These are phyloP conservation scores for Penicillium polonicum DNA, from an alignment of 2,329 filamentous ascomycete genomes.

Conservation along the genomic window DNA sequence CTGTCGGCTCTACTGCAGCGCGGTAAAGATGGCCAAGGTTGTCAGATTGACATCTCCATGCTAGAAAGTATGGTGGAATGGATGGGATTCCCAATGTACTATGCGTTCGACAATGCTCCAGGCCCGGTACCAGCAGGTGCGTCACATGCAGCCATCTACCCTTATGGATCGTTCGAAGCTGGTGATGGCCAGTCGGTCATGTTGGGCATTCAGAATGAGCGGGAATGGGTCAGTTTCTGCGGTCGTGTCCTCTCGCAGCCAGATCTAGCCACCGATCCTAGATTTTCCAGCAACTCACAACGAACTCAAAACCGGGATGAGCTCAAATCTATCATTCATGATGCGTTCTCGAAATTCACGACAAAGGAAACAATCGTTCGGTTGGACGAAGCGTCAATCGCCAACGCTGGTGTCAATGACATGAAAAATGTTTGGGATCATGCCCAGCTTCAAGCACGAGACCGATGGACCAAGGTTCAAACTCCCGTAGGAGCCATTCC, in stretches of 20 bases:
- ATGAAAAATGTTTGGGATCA: slow-evolving; percentile 58
- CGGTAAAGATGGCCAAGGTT: slow-evolving; percentile 50
- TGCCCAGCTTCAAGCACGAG: slow-evolving; percentile 52
- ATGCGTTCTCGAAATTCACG: slow-evolving; percentile 41
- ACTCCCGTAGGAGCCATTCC: slow-evolving; percentile 50
- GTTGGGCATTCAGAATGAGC: slow-evolving; percentile 59
- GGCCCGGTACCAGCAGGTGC: slow-evolving; percentile 50
- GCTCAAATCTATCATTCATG: slow-evolving; percentile 48
- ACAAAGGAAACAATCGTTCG: slow-evolving; percentile 44
- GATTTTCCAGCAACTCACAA: slow-evolving; percentile 51
- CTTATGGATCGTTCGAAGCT: slow-evolving; percentile 56
- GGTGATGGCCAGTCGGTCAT: slow-evolving; percentile 52
- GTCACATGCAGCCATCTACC: slow-evolving; percentile 56
- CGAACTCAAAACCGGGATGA: slow-evolving; percentile 49
- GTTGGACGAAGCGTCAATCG: slow-evolving; percentile 52
- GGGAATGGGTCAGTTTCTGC: slow-evolving; percentile 56
- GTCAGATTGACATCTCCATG: slow-evolving; percentile 57
- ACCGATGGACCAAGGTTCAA: slow-evolving; percentile 52
- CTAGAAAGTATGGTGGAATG: slow-evolving; percentile 59
- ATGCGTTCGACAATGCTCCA: slow-evolving; percentile 49
- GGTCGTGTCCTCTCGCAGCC: slow-evolving; percentile 46
- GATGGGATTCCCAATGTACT: slow-evolving; percentile 60
- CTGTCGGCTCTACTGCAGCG: slow-evolving; percentile 52
- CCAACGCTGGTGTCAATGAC: slow-evolving; percentile 57
- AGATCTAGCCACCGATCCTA: slow-evolving; percentile 45